Percentiles rank a stretch among this genome's conserved stretches.
Conservation (phyloP, 1,284 basidiomycete genomes). For the Austropuccinia psidii region DNA sequence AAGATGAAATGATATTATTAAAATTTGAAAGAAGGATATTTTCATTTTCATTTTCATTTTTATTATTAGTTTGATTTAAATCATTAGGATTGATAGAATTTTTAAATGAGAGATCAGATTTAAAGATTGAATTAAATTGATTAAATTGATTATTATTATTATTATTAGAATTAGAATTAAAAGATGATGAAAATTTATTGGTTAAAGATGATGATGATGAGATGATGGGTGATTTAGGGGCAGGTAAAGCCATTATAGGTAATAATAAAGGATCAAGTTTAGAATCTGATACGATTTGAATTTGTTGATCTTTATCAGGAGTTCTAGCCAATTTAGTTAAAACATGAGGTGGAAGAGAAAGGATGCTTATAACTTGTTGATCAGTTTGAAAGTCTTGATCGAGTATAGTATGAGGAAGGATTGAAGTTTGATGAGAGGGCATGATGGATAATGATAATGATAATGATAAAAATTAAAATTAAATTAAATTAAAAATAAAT, state of each 20-base stretch:
- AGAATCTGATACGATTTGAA: not conserved
- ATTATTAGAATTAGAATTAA: no score
- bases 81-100: not conserved
- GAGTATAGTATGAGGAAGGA: not conserved
- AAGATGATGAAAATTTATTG: not conserved
- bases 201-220: not conserved
- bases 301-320: not conserved
- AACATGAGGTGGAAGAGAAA: slow-evolving; percentile 12
- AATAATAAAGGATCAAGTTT: slow-evolving; percentile 1
- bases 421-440: no score
- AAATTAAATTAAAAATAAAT: no score
- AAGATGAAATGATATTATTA: no score
- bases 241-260: slow-evolving; percentile 17
- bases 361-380: slow-evolving; percentile 23
- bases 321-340: slow-evolving; percentile 18
- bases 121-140: not conserved
- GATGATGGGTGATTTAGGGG: not conserved
- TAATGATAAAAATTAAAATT: no score
- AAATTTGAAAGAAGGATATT: no score
- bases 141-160: no score
- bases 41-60: no score
- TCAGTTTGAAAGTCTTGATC: slow-evolving; percentile 8
- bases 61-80: not conserved
- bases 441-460: no score
- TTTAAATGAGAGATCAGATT: not conserved